Evolutionary conservation across 768 basidiomycete genomes (phyloP).

Genomic region (Lactifluus pinguis): DNA sequence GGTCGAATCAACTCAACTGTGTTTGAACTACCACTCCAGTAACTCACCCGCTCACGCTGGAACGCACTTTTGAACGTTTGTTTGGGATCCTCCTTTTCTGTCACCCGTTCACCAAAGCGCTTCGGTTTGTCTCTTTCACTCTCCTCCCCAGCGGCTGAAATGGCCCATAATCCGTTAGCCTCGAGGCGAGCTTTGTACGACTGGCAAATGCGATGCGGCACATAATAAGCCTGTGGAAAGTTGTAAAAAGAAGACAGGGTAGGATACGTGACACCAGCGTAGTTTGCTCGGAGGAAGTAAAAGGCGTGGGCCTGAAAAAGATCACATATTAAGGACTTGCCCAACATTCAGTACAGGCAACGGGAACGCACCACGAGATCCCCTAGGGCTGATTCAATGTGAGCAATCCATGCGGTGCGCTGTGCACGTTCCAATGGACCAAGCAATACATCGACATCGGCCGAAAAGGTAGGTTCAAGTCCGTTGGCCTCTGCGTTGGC

Average conservation of each 20-base stretch:
- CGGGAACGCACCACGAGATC: constrained; percentile 53
- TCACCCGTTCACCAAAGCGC: constrained; percentile 25
- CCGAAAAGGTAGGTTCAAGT: constrained; percentile 16
- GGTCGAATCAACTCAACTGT: neutral
- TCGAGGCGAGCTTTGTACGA: constrained; percentile 50
- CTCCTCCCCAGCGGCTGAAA: constrained; percentile 30
- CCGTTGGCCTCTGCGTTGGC: constrained; percentile 20
- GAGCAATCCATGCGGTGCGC: constrained; percentile 52
- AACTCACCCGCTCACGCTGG: constrained; percentile 51
- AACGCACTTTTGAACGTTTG: constrained; percentile 45
- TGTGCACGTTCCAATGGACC: constrained; percentile 41
- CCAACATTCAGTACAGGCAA: neutral
- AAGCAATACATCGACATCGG: constrained; percentile 43
- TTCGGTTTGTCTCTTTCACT: constrained; percentile 38
- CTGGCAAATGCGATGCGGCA: constrained; percentile 53
- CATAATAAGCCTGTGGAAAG: constrained; percentile 66
- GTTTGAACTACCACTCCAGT: neutral
- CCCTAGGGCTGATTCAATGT: constrained; percentile 57
- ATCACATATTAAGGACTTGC: constrained; percentile 5
- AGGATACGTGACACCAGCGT: constrained; percentile 45
- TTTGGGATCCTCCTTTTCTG: constrained; percentile 26
- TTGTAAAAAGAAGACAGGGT: constrained; percentile 48
- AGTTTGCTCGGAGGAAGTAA: constrained; percentile 57
- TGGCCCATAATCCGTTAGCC: constrained; percentile 53
- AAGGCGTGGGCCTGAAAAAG: constrained; percentile 47